These are phyloP conservation scores for Nitzschia inconspicua DNA, from an alignment of 108 stramenopile species.

Conservation along the genomic window DNA sequence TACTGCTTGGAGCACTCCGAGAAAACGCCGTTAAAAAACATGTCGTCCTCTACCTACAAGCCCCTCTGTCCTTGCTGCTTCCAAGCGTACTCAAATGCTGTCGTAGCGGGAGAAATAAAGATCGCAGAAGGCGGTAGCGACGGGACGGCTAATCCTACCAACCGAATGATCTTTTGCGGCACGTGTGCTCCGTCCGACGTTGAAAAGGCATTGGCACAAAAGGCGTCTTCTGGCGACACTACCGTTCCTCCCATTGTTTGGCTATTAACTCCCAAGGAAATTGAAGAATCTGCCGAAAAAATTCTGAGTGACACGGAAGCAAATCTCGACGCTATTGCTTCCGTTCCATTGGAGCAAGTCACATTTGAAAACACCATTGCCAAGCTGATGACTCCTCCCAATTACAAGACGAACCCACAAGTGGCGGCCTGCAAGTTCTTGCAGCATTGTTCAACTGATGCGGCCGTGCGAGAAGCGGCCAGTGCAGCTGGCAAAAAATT, in stretches of 20 bases:
- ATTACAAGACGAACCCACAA: constrained; percentile 47
- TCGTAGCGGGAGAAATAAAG: constrained; percentile 10
- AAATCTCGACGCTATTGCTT: constrained; percentile 35
- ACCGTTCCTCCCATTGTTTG: constrained; percentile 38
- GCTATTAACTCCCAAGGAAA: constrained; percentile 28
- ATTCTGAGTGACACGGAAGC: constrained; percentile 17
- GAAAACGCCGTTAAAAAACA: too few relatives aligned
- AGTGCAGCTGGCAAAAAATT: constrained; percentile 30
- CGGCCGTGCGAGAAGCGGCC: constrained; percentile 31
- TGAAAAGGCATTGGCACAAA: constrained; percentile 25
- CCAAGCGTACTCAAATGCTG: constrained; percentile 21
- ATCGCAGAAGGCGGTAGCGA: too few relatives aligned
- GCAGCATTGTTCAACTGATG: constrained; percentile 41
- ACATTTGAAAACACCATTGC: constrained; percentile 37
- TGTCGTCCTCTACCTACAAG: not conserved
- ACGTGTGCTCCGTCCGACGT: constrained; percentile 30
- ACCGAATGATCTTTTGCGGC: constrained; percentile 17
- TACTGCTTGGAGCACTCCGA: too few relatives aligned
- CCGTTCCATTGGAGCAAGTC: constrained; percentile 16
- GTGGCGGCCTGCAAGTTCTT: constrained; percentile 38
- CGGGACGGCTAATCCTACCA: not conserved
- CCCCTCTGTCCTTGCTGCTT: constrained; percentile 47
- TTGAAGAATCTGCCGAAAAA: constrained; percentile 13
- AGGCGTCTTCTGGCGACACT: constrained; percentile 4
- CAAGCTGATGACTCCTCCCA: constrained; percentile 39